Percentiles rank a stretch among this genome's conserved stretches.
phyloP scores from a whole-genome alignment of 2,329 filamentous ascomycete genomes.

The Fusarium sp. region DNA sequence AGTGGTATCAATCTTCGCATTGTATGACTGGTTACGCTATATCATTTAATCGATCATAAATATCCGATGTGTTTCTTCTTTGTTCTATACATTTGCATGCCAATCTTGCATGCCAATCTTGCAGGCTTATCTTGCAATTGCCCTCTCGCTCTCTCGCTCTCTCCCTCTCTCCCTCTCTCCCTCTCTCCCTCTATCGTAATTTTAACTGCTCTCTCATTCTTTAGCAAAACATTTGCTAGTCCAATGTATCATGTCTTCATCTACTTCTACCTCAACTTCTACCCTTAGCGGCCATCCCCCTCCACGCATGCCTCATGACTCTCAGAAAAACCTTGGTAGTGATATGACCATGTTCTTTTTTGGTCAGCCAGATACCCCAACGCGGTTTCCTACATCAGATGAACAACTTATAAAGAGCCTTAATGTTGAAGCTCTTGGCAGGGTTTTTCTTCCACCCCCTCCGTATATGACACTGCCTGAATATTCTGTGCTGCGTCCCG shows the following conservation, averaged over 20 bases:
- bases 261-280: conserved; percentile 17
- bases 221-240: neutral
- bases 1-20: conserved; percentile 1
- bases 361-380: neutral
- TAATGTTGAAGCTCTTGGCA: neutral
- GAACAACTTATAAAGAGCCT: conserved; percentile 10
- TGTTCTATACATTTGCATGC: neutral
- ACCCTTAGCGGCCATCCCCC: conserved; percentile 19
- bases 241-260: conserved; percentile 11
- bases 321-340: conserved; percentile 13
- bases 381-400: conserved; percentile 12
- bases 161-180: neutral
- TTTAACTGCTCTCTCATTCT: neutral
- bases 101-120: neutral
- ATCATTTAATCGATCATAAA: conserved; percentile 1
- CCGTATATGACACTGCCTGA: conserved; percentile 3
- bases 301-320: conserved; percentile 12
- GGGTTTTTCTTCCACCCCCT: conserved; percentile 8
- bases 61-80: neutral
- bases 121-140: neutral
- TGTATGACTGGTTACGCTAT: neutral
- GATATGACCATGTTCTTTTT: conserved; percentile 20
- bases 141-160: neutral
- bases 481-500: neutral
- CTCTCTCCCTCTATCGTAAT: neutral